A percentile compares a stretch with the other conserved stretches of the same genome.
These are phyloP conservation scores for Talaromyces atroroseus DNA, from an alignment of 2,329 filamentous ascomycete species.

Conservation along the genomic window DNA sequence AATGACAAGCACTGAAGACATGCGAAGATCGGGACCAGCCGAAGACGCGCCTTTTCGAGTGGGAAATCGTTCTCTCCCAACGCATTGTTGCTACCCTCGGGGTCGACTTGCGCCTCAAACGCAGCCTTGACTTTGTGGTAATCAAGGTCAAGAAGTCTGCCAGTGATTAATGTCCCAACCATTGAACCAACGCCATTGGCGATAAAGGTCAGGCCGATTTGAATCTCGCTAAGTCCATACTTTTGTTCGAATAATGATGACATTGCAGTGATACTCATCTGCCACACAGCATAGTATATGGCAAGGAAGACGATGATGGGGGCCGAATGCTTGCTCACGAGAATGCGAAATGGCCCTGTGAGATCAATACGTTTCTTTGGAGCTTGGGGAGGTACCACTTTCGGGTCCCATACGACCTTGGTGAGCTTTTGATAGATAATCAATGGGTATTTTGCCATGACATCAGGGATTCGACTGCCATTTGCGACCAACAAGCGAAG, in stretches of 20 bases:
- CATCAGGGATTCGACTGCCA: constrained; percentile 16
- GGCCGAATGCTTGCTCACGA: constrained; percentile 40
- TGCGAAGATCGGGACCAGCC: constrained; percentile 44
- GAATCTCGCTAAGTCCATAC: constrained; percentile 42
- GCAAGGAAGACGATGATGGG: constrained; percentile 46
- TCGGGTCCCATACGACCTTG: constrained; percentile 4
- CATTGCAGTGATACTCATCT: constrained; percentile 52
- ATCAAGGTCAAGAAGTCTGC: constrained; percentile 49
- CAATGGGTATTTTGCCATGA: constrained; percentile 19
- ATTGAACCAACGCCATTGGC: constrained; percentile 53
- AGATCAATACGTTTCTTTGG: constrained; percentile 40
- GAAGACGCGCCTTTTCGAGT: constrained; percentile 48
- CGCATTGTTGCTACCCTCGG: background rate
- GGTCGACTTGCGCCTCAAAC: constrained; percentile 17
- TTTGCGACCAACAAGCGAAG: constrained; percentile 32
- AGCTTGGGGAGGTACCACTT: background rate
- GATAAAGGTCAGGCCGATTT: constrained; percentile 50
- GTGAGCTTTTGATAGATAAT: constrained; percentile 14
- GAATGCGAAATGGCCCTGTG: constrained; percentile 43
- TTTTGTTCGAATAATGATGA: constrained; percentile 43
- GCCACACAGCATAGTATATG: constrained; percentile 51
- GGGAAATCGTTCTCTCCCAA: constrained; percentile 34
- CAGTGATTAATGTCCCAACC: constrained; percentile 48
- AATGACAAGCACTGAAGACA: constrained; percentile 44
- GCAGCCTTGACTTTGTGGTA: constrained; percentile 41